A percentile compares a stretch with the other conserved stretches of the same genome.
Evolutionary conservation across 768 basidiomycete genomes (phyloP).

Genomic region (Guyanaporus albipodus): DNA sequence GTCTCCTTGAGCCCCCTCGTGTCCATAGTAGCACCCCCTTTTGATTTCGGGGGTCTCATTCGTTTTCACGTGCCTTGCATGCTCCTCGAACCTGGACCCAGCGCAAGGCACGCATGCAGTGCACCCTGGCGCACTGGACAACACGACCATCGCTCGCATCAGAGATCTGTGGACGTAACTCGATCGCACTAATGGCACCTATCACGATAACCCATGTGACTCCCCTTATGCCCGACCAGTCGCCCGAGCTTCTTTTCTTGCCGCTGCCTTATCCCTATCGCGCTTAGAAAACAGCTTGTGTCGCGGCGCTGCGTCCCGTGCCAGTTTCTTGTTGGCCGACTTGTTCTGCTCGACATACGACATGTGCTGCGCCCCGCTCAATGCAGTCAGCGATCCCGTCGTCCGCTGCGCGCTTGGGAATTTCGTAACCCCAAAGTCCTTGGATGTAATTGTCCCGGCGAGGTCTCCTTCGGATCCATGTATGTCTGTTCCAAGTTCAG

Average conservation of each 20-base stretch:
- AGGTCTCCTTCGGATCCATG: constrained; percentile 81
- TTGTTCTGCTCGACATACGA: constrained; percentile 92
- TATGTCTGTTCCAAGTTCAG: constrained; percentile 83
- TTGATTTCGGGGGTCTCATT: constrained; percentile 27
- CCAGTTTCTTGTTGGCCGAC: constrained; percentile 79
- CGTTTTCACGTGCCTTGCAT: constrained; percentile 28
- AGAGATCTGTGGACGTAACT: constrained; percentile 9
- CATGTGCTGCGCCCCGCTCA: constrained; percentile 90
- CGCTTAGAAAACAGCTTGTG: constrained; percentile 83
- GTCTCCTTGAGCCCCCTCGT: constrained; percentile 21
- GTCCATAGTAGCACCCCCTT: constrained; percentile 21
- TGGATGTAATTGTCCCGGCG: constrained; percentile 80
- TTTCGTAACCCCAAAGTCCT: constrained; percentile 71
- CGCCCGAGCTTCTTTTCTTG: constrained; percentile 42
- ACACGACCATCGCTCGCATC: constrained; percentile 11
- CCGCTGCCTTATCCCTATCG: constrained; percentile 66
- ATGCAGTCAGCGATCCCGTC: constrained; percentile 73
- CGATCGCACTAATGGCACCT: constrained; percentile 16
- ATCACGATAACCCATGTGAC: constrained; percentile 8
- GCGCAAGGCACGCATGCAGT: constrained; percentile 18
- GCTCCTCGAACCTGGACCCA: constrained; percentile 22
- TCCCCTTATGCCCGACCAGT: constrained; percentile 26
- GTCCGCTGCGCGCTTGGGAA: constrained; percentile 72
- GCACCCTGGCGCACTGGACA: constrained; percentile 14
- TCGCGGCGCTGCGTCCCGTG: constrained; percentile 48